These are phyloP conservation scores for Rozella allomycis DNA, from an alignment of 371 early-diverging fungal species.

Conservation along the genomic window DNA sequence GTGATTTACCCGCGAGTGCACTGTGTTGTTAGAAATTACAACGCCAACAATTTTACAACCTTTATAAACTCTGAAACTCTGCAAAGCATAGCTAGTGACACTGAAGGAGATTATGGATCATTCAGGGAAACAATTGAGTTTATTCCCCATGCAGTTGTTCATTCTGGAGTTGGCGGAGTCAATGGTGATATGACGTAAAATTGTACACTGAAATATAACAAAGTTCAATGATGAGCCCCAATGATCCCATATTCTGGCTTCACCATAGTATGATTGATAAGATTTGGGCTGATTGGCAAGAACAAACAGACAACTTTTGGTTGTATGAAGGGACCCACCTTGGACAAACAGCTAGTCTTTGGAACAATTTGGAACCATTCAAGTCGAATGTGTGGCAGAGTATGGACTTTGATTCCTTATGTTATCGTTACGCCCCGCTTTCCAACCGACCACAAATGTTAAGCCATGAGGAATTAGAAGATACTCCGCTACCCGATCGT, in stretches of 20 bases:
- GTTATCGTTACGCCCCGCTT: no score
- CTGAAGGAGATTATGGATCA: slow-evolving; percentile 7
- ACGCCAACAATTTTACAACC: slow-evolving; percentile 8
- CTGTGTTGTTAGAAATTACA: slow-evolving; percentile 9
- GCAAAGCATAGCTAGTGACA: slow-evolving; percentile 12
- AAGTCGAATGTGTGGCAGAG: no score
- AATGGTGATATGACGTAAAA: slow-evolving; percentile 10
- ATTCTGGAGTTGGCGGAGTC: slow-evolving; percentile 20
- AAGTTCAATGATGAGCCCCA: slow-evolving; percentile 7
- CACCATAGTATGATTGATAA: slow-evolving; percentile 35
- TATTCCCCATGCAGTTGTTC: slow-evolving; percentile 22
- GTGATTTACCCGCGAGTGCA: slow-evolving; percentile 3
- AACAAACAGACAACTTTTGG: no score
- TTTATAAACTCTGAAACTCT: slow-evolving; percentile 10
- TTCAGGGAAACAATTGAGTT: slow-evolving; percentile 18
- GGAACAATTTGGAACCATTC: no score
- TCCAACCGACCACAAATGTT: no score
- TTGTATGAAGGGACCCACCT: no score
- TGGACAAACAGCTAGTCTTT: no score
- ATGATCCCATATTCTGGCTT: slow-evolving; percentile 34
- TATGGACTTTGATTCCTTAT: no score
- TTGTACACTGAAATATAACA: no score
- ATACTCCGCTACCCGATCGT: no score
- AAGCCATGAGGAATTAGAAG: no score
- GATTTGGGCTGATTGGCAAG: slow-evolving; percentile 26